Evolutionary conservation across 2,329 filamentous ascomycete genomes (phyloP), one percentile per base, ranked within the genome.

Genomic region (Botrytis galanthina): DNA sequence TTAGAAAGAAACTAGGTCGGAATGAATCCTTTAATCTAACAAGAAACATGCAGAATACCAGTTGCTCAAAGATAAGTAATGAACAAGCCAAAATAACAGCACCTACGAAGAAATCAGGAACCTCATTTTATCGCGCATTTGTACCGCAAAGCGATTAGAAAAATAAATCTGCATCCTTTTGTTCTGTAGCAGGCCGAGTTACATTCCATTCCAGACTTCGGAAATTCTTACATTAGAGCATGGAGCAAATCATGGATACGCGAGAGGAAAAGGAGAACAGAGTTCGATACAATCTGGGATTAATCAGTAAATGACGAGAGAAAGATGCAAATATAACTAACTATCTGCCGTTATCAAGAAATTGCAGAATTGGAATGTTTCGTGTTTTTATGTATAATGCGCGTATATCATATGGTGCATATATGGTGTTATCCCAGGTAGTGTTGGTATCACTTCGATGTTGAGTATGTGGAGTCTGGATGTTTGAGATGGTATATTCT

Each of bases 301-400:
- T 16, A 29, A 16, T 51, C 2, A 29, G 1, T 16, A 29, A 16
- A 54, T 22, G 14, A 9, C 51, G 16, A 29, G 6, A 18, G 26
- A 8, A 29, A 54, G 1, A 18, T 54, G 6, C 2, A 54, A 54
- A 54, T 0, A 16, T 2, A 16, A 16, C 5, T 2, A 16, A 16
- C 5, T 29, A 18, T 29, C 14, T 29, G 6, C 16, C 14, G 3
- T 54, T 4, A 18, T 54, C 1, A 16, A n/a, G 0, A 51, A 29
- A 54, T 2, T 18, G n/a, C 3, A 54, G n/a, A 0, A n/a, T 16
- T 54, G n/a, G 3, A 3, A 54, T 29, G 0, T 1, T 3, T 29
- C 26, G 2, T 29, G 51, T 16, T 54, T 3, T 29, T 18, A 16
- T 18, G 14, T 8, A 54, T 18, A 54, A 29, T 29, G 4, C 12